A percentile compares a stretch with the other conserved stretches of the same genome.
phyloP scores from a whole-genome alignment of 768 basidiomycete species.

The Termitomyces sp. region DNA sequence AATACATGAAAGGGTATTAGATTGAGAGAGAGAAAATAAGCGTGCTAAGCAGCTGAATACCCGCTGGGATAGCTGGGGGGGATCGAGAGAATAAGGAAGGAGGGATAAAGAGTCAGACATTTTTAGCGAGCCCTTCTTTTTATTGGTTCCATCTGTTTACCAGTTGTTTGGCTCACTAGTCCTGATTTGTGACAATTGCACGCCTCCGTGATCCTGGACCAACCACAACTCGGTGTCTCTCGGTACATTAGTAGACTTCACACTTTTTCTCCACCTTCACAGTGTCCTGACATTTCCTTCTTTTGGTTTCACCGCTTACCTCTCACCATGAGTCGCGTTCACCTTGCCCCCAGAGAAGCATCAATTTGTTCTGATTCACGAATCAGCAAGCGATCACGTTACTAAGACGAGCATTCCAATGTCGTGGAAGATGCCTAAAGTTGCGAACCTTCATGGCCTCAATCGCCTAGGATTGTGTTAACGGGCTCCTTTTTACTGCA shows the following conservation, averaged over 20 bases:
- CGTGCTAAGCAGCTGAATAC: slow-evolving; percentile 31
- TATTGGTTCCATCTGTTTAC: slow-evolving; percentile 40
- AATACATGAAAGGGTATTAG: slow-evolving; percentile 46
- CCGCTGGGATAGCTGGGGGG: slow-evolving; percentile 23
- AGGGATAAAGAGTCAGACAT: slow-evolving; percentile 40
- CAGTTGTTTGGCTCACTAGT: slow-evolving; percentile 33
- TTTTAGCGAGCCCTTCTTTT: slow-evolving; percentile 33
- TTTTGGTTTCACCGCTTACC: neutral
- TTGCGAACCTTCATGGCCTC: neutral
- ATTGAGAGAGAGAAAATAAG: slow-evolving; percentile 51
- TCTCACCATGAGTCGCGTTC: neutral
- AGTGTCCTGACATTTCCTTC: neutral
- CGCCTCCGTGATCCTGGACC: slow-evolving; percentile 6
- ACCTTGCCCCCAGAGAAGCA: slow-evolving; percentile 21
- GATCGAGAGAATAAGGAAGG: slow-evolving; percentile 50
- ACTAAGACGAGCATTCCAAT: slow-evolving; percentile 21
- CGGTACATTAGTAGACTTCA: neutral
- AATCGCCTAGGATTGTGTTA: neutral
- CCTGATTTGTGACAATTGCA: slow-evolving; percentile 29
- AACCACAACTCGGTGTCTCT: neutral
- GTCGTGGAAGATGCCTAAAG: slow-evolving; percentile 8
- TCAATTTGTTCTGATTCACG: slow-evolving; percentile 25
- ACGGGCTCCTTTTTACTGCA: neutral
- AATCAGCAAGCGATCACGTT: slow-evolving; percentile 28
- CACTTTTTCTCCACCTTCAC: neutral